Evolutionary conservation across 2,329 filamentous ascomycete genomes (phyloP), one percentile per base, ranked within the genome.

Genomic region (Sarocladium oryzae): DNA sequence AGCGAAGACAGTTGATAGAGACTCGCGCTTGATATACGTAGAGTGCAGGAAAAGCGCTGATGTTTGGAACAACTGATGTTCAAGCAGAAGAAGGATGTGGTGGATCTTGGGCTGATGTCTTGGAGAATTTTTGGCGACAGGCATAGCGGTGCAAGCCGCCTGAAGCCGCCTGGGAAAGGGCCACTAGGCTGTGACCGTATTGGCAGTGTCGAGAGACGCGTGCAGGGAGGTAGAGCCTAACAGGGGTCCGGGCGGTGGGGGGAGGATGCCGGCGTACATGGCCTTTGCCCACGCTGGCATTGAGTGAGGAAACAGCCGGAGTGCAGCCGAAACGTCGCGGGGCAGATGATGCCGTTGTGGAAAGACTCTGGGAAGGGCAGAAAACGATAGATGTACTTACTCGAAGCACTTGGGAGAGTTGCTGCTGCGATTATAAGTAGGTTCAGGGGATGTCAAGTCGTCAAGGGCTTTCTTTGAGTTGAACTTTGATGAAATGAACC

Each of bases 41-140:
- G 21, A 21, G 11, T 9, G 3, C 21, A 26, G 26, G 21, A 26
- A 43, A 43, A 10, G 40, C 40, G 40, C n/a, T 8, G 40, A 40
- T 7, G 20, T 7, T 26, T 20, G 26, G 40, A 16, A 43, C 21
- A 16, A 15, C 26, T 7, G 23, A 43, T 15, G 40, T 28, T 24
- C 40, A 26, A 20, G 40, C 21, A 43, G 13, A 43, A 20, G 21
- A 28, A 7, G n/a, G 23, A 11, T 13, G 40, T 43, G 40, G 40
- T 43, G 40, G 40, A 43, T 43, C 40, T 43, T 26, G 8, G 40
- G 23, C 21, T 43, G 3, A 11, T 5, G 24, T 26, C 43, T 48
- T 24, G 28, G 43, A 48, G 43, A 48, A 48, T 32, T 48, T 48
- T 48, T 48, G 43, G 43, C 26, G 28, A 23, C 7, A 3, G 15